phyloP scores from a whole-genome alignment of 1,284 basidiomycete genomes.

The Flammula alnicola region DNA sequence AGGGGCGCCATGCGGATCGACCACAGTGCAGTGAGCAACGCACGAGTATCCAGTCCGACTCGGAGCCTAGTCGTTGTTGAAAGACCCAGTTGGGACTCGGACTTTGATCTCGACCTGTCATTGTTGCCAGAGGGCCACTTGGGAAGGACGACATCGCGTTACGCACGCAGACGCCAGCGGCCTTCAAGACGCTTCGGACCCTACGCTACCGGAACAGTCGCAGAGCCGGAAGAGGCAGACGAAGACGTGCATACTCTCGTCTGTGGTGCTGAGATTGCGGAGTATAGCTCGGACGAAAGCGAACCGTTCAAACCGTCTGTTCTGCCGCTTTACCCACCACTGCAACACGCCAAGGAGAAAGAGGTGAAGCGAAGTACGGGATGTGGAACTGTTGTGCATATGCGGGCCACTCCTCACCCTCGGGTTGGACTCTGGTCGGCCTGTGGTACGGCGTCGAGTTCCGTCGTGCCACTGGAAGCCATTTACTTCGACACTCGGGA shows the following conservation, averaged over 20 bases:
- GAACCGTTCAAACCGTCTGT: slow-evolving; percentile 41
- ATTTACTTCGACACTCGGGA: slow-evolving; percentile 56
- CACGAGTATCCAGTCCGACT: slow-evolving; percentile 3
- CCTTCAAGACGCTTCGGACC: slow-evolving; percentile 21
- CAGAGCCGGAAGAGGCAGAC: slow-evolving; percentile 23
- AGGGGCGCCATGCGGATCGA: slow-evolving; percentile 72
- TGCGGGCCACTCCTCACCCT: slow-evolving; percentile 53
- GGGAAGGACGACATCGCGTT: slow-evolving; percentile 6
- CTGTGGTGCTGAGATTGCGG: slow-evolving; percentile 45
- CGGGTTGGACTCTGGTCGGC: slow-evolving; percentile 61
- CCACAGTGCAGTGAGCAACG: slow-evolving; percentile 33
- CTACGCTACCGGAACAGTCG: slow-evolving; percentile 13
- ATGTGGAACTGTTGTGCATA: slow-evolving; percentile 63
- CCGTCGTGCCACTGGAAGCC: slow-evolving; percentile 55
- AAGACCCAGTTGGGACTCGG: slow-evolving; percentile 26
- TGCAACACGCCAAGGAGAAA: slow-evolving; percentile 8
- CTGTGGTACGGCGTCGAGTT: slow-evolving; percentile 49
- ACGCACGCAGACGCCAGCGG: slow-evolving; percentile 17
- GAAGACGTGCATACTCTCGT: slow-evolving; percentile 48
- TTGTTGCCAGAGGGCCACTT: slow-evolving; percentile 6
- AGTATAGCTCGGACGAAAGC: slow-evolving; percentile 22
- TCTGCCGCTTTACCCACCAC: slow-evolving; percentile 42
- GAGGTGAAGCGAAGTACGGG: slow-evolving; percentile 43
- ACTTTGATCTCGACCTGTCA: slow-evolving; percentile 18
- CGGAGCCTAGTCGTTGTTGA: slow-evolving; percentile 24